Base-by-base conservation (phyloP, 2,329 filamentous ascomycete species). In the Talaromyces sp. region DNA sequence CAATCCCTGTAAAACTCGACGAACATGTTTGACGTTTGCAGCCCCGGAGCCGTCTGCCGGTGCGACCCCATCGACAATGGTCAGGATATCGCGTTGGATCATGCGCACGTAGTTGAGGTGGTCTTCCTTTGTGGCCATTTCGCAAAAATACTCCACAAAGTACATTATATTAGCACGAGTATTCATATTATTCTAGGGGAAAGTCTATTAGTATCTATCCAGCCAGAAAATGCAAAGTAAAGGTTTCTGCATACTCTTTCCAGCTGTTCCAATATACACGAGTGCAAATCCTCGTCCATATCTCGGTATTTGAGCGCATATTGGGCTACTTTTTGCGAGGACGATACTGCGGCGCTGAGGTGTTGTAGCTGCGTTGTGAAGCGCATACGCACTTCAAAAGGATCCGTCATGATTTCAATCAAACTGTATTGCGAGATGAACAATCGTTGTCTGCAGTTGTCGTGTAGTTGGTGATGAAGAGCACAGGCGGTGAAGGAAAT, bases 121-220 rank as follows among this genome's bases (percentile, higher is more conserved):
- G 64, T 86, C 85, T 65, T 91, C 90, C 65, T 87, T 89, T 64
- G 85, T 83, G 24, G 91, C 90, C 77, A 91, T 83, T 72, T 97
- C 93, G 72, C 95, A 90, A 66, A 99, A 90, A 67, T 93, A 89
- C 71, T 97, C 93, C 70, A 99, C 89, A 76, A 99, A 99, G 77
- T 96, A 99, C 89, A 99, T 96, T 74, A 99, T 97, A 73, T 99
- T 99, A 61, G 94, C 95, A 62, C 93, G 85, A 56, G 88, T 96
- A 76, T 99, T 99, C 89, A 99, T 96, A 66, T 90, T 93, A 66
- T 91, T 96, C 85, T 92, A 32, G 3, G 17, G 14, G 19, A 27
- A 26, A 14, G n/a, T 27, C 26, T 1, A 38, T 58, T 29, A 66
- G 29, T 31, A 27, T 26, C 54, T 50, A 32, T 14, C 35, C n/a